A percentile compares a stretch with the other conserved stretches of the same genome.
phyloP scores from a whole-genome alignment of 805 yeast genomes.

The Citeromyces nyonsensis region DNA sequence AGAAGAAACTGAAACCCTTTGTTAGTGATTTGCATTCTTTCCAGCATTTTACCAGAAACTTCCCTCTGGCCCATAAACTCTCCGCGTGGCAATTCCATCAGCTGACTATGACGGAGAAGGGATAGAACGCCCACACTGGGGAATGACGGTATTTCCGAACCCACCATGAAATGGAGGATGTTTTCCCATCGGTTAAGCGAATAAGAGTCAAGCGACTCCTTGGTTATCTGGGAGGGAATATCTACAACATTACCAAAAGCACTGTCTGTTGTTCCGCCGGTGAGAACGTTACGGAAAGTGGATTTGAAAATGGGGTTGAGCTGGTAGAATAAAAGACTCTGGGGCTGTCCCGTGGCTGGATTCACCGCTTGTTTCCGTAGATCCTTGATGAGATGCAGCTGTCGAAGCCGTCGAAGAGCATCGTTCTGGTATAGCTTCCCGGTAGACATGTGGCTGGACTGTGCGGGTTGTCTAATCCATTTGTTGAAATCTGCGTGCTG shows the following conservation, averaged over 20 bases:
- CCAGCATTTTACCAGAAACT: slow-evolving; percentile 8
- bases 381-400: slow-evolving; percentile 63
- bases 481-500: slow-evolving; percentile 51
- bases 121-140: slow-evolving; percentile 78
- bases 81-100: slow-evolving; percentile 54
- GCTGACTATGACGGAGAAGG: slow-evolving; percentile 62
- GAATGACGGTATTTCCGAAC: slow-evolving; percentile 53
- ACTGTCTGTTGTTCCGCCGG: slow-evolving; percentile 43
- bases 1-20: slow-evolving; percentile 87
- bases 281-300: slow-evolving; percentile 68
- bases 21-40: slow-evolving; percentile 58
- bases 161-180: slow-evolving; percentile 94
- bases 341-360: slow-evolving; percentile 16
- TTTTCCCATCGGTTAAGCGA: slow-evolving; percentile 90
- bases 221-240: slow-evolving; percentile 28
- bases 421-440: slow-evolving; percentile 44
- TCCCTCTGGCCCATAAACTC: slow-evolving; percentile 3
- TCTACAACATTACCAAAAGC: slow-evolving; percentile 57
- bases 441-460: slow-evolving; percentile 12
- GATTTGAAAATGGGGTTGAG: slow-evolving; percentile 62
- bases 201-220: slow-evolving; percentile 59
- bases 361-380: slow-evolving; percentile 15
- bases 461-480: slow-evolving; percentile 40
- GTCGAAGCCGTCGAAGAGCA: slow-evolving; percentile 60
- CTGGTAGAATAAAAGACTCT: slow-evolving; percentile 19